A percentile compares a stretch with the other conserved stretches of the same genome.
Conservation (phyloP, 108 stramenopile species). For the Stephanodiscus minutulus region DNA sequence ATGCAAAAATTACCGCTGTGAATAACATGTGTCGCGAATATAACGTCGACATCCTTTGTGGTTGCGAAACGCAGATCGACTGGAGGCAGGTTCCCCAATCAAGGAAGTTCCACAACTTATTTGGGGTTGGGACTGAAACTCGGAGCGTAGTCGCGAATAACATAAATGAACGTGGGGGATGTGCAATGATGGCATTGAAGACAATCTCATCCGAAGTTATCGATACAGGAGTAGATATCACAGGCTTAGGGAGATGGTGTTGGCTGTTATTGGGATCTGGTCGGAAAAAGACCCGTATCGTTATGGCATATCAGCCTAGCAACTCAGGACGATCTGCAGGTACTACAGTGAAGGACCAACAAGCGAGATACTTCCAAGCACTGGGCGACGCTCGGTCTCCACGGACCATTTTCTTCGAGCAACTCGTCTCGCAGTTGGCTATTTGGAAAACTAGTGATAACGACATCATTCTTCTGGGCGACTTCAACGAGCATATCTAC, state of each 20-base stretch:
- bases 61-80: not conserved
- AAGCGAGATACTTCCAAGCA: not conserved
- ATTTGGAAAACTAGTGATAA: not conserved
- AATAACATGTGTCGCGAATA: no score
- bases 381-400: not conserved
- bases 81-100: not conserved
- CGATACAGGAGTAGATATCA: not conserved
- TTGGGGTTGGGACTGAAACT: not conserved
- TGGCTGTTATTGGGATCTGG: not conserved
- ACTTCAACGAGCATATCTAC: not conserved
- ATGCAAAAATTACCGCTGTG: no score
- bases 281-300: not conserved
- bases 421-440: not conserved
- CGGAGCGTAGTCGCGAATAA: not conserved
- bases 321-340: not conserved
- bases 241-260: not conserved
- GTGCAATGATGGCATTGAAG: not conserved
- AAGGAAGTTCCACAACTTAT: not conserved
- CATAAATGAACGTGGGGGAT: not conserved
- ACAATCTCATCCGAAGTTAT: not conserved
- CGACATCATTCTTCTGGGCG: not conserved
- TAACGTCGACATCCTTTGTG: not conserved
- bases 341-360: not conserved
- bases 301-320: not conserved
- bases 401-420: not conserved